phyloP scores from a whole-genome alignment of 768 basidiomycete genomes.

The Phaeotremella fagi region DNA sequence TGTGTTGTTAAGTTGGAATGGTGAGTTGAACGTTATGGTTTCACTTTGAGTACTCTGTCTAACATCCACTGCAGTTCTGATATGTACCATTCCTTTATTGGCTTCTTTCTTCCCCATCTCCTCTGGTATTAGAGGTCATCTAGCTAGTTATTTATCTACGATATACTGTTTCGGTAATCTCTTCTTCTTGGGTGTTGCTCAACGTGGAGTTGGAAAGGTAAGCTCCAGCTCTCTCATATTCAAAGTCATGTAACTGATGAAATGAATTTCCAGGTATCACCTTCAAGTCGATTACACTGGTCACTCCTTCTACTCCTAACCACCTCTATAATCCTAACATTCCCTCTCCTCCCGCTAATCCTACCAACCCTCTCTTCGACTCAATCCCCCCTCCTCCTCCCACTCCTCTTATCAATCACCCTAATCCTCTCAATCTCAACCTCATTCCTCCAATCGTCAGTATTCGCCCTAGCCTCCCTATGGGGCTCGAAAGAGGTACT shows the following conservation, averaged over 20 bases:
- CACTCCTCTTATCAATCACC: conserved; percentile 62
- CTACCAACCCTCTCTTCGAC: conserved; percentile 62
- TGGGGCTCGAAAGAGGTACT: conserved; percentile 72
- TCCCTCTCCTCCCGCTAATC: conserved; percentile 55
- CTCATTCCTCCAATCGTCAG: conserved; percentile 70
- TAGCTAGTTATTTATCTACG: conserved; percentile 64
- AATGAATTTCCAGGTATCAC: conserved; percentile 50
- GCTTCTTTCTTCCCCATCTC: conserved; percentile 59
- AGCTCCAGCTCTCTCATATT: neutral
- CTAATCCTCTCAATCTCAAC: conserved; percentile 60
- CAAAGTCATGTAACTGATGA: conserved; percentile 38
- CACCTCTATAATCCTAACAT: conserved; percentile 54
- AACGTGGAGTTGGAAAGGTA: conserved; percentile 50
- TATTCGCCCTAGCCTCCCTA: conserved; percentile 73
- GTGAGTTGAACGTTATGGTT: conserved; percentile 51
- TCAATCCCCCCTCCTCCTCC: conserved; percentile 59
- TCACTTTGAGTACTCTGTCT: neutral
- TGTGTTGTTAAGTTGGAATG: conserved; percentile 83
- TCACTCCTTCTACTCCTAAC: conserved; percentile 53
- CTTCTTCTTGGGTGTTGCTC: conserved; percentile 62
- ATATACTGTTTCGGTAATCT: conserved; percentile 63
- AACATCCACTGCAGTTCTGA: conserved; percentile 59
- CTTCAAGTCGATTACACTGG: conserved; percentile 25
- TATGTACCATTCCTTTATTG: conserved; percentile 81
- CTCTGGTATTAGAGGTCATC: conserved; percentile 58